Base-by-base conservation (phyloP, 1,139 yeast genomes). In the Nakaseomyces delphensis region DNA sequence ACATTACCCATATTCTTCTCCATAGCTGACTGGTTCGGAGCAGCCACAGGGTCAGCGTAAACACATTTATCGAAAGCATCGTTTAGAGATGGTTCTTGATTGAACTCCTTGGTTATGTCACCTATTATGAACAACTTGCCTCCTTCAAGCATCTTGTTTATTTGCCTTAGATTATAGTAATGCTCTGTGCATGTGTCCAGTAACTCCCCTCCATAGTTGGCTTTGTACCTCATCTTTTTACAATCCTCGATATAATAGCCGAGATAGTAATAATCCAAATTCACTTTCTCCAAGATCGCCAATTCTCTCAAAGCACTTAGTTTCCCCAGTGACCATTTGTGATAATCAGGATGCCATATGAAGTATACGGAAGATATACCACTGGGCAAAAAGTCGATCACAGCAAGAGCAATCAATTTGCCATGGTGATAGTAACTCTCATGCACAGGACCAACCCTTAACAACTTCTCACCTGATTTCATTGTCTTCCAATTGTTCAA, bases 281-380 rank as follows among this genome's bases (percentile, higher is more conserved):
- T 54, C 10, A 64, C 54, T 25, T 62, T 59, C 4, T 54, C 38
- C 2, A 68, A 50, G 29, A 84, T 60, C 3, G 76, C 69, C 39
- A 85, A 65, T 55, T 89, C 97, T 31, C 84, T 63, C 25, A 86
- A 54, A 0, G 86, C 93, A 45, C 89, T 78, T 2, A 87, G 59
- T 24, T 85, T 83, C 0, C 97, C 97, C 31, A 87, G 62, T 0
- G 87, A 81, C 48, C 81, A 64, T 44, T 76, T 70, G 2, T 80
- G 77, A 58, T 71, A 81, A 47, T 78, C 89, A 0, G 95, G 94
- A 56, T 87, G 93, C 85, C 94, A 86, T 14, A 87, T 77, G 55
- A 87, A 83, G 56, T 87, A 89, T 1, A 89, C 91, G 0, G 95
- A 80, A 0, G 95, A 85, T 0, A 89, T 62, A 0, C 89, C 83